Base-by-base conservation (phyloP, 2,329 filamentous ascomycete genomes). In the Xylariaceae sp. region DNA sequence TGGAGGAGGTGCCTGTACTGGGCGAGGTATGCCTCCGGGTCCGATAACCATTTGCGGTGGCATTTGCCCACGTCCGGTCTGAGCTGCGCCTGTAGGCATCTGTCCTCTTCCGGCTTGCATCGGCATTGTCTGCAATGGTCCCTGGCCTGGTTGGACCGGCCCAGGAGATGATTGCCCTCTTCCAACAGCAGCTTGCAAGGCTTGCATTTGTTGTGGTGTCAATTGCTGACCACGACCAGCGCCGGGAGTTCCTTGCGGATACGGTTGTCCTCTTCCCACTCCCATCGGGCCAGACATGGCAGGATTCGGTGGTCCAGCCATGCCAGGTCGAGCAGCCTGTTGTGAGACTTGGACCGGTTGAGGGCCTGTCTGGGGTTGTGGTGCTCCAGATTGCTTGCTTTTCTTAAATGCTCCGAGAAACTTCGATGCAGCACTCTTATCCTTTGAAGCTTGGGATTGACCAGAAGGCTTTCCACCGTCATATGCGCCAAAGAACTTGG, bases 351-450 rank as follows among this genome's bases (percentile, higher is more conserved):
- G 60, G 16, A 59, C 54, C 42, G 51, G 55, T 22, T 59, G 58
- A 13, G 55, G 58, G 18, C 55, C 56, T 41, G 45, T 51, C 22
- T 60, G 59, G 17, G 53, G 51, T 43, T 53, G 45, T 10, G 45
- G 31, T 2, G 54, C 31, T 13, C 57, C 55, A 42, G 39, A 55
- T 11, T 58, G 54, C 44, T 63, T 68, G 3, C 49, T 57, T 31
- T 66, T 60, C 45, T 64, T 68, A 39, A 69, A 65, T 4, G 65
- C 64, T 16, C 60, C 55, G 3, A 67, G 51, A 12, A 69, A 51
- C 49, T 64, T 68, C 5, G 62, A 62, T 9, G 62, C 62, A 0
- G 60, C 62, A n/a, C 58, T 66, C 54, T 67, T 65, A 40, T 67
- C 63, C 33, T 65, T 67, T 6, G 42, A 36, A 2, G 57, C 52